Conservation (phyloP, 202 grass and related monocot genomes). For the Saccharum hybrid region DNA sequence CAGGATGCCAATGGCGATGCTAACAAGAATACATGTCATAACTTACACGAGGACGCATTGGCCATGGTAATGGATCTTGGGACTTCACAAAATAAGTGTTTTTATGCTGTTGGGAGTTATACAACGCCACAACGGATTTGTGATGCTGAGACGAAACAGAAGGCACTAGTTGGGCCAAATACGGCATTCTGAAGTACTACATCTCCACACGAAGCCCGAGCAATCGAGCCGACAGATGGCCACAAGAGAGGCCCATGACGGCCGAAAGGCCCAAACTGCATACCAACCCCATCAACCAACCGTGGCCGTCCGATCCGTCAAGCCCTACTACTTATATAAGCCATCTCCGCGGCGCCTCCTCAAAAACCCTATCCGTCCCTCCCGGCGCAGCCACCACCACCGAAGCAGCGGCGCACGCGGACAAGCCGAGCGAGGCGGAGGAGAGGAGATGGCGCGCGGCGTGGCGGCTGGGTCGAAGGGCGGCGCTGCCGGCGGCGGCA, state of each 20-base stretch:
- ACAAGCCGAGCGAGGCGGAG: neutral
- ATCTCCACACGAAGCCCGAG: too few species aligned
- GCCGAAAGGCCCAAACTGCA: neutral
- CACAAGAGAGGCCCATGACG: neutral
- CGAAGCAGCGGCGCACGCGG: slow-evolving; percentile 5
- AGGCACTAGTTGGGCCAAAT: too few species aligned
- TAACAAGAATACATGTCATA: too few species aligned
- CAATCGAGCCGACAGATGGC: too few species aligned
- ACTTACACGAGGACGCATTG: too few species aligned
- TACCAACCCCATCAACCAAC: neutral
- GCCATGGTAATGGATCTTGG: too few species aligned
- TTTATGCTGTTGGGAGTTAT: too few species aligned
- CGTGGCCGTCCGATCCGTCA: slow-evolving; percentile 39
- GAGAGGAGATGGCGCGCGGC: slow-evolving; percentile 53
- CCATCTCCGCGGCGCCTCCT: neutral
- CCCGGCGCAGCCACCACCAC: slow-evolving; percentile 41
- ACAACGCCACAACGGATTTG: too few species aligned
- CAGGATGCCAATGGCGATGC: too few species aligned
- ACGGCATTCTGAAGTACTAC: too few species aligned
- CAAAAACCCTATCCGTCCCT: slow-evolving; percentile 63
- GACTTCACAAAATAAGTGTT: too few species aligned
- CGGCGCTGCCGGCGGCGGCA: slow-evolving; percentile 48
- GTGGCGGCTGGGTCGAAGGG: slow-evolving; percentile 44
- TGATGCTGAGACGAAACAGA: too few species aligned
- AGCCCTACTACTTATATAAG: slow-evolving; percentile 47